Base-by-base conservation (phyloP, 495 filamentous ascomycete genomes). In the Penicillium nucicola region DNA sequence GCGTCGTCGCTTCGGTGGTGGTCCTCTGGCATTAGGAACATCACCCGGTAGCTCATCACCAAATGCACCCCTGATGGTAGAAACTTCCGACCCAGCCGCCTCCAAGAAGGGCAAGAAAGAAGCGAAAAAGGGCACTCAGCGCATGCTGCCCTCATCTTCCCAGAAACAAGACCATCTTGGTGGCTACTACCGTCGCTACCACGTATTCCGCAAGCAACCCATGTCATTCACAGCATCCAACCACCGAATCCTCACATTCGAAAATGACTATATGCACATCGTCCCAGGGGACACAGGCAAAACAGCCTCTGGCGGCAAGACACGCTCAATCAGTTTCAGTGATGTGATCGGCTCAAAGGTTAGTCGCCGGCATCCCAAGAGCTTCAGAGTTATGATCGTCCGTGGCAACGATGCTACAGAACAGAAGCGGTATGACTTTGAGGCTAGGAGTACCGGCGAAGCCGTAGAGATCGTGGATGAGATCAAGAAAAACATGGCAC, bases 391-490 rank as follows among this genome's bases (percentile, higher is more conserved):
- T 5, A 77, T 92, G 39, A 86, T 95, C 23, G 87, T 85, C 49
- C 84, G 86, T 53, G 88, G 85, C 34, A 86, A 87, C 15, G 74
- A 75, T 51, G 73, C 71, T 25, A 72, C 57, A 13, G 92, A 96
- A 66, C 88, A 84, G 58, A 97, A 98, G 75, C 75, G 91, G 54
- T 98, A 98, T 71, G 93, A 98, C 62, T 98, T 97, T 72, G 92
- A 97, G 67, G 89, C 92, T 12, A 82, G 78, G 52, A 91, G 79
- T 59, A 73, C 77, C 1, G 80, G 82, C 23, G 90, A 95, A 62
- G 92, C 92, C n/a, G 77, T 80, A 20, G 90, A 93, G 64, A 90
- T 98, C 65, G 92, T 97, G 33, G 80, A 77, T 43, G 93, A 95
- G 72, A 87, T 97, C 51, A 91, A 75, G 65, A 78, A 76, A 60